These are phyloP conservation scores for Ascodesmis nigricans DNA, from an alignment of 495 filamentous ascomycete genomes.

Conservation along the genomic window DNA sequence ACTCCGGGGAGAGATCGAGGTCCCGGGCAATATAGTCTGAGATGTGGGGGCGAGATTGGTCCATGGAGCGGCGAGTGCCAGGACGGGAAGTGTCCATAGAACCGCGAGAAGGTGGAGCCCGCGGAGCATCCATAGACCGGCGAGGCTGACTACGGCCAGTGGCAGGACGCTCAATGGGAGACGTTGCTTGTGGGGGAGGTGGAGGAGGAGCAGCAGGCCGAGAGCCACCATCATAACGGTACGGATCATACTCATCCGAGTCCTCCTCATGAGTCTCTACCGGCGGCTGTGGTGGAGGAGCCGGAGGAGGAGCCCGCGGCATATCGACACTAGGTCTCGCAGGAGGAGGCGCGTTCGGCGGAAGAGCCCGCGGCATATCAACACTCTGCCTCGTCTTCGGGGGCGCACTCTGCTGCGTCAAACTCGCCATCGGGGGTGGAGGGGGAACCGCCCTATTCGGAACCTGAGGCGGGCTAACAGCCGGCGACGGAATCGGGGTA, in stretches of 20 bases:
- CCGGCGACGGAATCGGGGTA: slow-evolving; percentile 28
- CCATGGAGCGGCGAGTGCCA: slow-evolving; percentile 34
- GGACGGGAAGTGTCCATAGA: slow-evolving; percentile 43
- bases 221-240: slow-evolving; percentile 45
- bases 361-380: slow-evolving; percentile 48
- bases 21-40: slow-evolving; percentile 68
- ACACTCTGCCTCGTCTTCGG: slow-evolving; percentile 33
- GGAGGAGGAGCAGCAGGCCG: slow-evolving; percentile 25
- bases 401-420: too few relatives aligned
- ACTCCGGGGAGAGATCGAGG: slow-evolving; percentile 46
- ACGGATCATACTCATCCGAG: slow-evolving; percentile 40
- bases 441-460: slow-evolving; percentile 26
- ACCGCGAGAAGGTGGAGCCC: slow-evolving; percentile 17
- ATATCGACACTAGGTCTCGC: slow-evolving; percentile 39
- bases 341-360: slow-evolving; percentile 37
- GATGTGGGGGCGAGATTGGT: slow-evolving; percentile 23
- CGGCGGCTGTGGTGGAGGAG: slow-evolving; percentile 24
- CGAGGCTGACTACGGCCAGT: slow-evolving; percentile 6
- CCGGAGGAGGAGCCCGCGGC: slow-evolving; percentile 39
- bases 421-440: slow-evolving; percentile 28
- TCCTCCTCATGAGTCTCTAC: slow-evolving; percentile 27
- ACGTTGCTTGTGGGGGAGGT: slow-evolving; percentile 16
- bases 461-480: slow-evolving; percentile 20
- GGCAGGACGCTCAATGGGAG: slow-evolving; percentile 8
- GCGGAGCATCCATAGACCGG: slow-evolving; percentile 47